Evolutionary conservation across 345 rosid species (phyloP).

Genomic region (Bruguiera parviflora): DNA sequence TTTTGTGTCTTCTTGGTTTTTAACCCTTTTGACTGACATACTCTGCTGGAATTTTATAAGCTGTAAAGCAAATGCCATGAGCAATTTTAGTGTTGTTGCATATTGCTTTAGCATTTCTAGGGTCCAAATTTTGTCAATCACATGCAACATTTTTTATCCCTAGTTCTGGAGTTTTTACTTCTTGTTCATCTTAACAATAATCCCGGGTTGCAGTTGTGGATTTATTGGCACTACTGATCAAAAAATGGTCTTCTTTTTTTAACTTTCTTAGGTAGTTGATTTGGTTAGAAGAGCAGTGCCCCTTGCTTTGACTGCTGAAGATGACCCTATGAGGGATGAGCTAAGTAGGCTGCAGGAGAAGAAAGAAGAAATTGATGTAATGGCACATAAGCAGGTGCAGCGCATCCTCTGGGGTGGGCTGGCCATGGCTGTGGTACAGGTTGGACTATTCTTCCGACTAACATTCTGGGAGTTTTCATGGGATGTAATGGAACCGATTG

Average conservation of each 20-base stretch:
- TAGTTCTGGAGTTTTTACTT: constrained; percentile 4
- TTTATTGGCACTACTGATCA: background rate
- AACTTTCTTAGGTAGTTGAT: constrained; percentile 71
- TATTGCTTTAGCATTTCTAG: background rate
- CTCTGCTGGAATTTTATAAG: background rate
- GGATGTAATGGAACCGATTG: constrained; percentile 98
- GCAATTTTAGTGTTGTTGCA: background rate
- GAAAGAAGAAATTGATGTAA: constrained; percentile 81
- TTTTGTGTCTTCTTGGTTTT: background rate
- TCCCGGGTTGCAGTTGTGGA: background rate
- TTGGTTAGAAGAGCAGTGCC: constrained; percentile 81
- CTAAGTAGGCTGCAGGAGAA: constrained; percentile 55
- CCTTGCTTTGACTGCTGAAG: constrained; percentile 57
- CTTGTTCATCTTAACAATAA: background rate
- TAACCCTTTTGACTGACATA: background rate
- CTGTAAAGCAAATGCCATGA: background rate
- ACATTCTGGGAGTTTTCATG: constrained; percentile 99
- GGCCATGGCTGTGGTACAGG: constrained; percentile 52
- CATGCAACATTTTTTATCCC: background rate
- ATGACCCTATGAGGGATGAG: constrained; percentile 62
- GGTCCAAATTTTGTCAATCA: background rate
- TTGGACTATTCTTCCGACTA: constrained; percentile 72
- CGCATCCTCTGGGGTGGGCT: constrained; percentile 75
- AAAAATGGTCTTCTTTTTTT: background rate
- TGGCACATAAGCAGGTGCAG: constrained; percentile 87